phyloP scores from a whole-genome alignment of 202 grass and related monocot genomes.

The Brachypodium distachyon region DNA sequence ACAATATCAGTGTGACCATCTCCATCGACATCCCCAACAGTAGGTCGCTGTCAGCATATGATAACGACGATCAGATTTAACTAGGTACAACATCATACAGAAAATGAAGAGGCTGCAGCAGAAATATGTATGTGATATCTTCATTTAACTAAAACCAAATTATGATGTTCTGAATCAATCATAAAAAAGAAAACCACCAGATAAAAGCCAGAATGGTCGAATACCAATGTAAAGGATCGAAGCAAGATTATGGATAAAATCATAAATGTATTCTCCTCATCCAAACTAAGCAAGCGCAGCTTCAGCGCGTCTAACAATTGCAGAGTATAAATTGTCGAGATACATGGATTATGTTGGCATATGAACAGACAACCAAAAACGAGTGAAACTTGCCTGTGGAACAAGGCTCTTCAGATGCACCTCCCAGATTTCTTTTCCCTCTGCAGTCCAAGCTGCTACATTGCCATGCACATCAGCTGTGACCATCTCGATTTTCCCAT shows the following conservation, averaged over 20 bases:
- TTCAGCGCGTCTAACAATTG: neutral
- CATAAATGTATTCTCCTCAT: neutral
- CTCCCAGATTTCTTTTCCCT: constrained; percentile 93
- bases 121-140: neutral
- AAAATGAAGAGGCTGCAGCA: neutral
- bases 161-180: constrained; percentile 3
- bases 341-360: neutral
- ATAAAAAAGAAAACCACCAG: neutral
- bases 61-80: constrained; percentile 16
- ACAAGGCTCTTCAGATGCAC: constrained; percentile 91
- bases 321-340: constrained; percentile 9
- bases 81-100: neutral
- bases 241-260: neutral
- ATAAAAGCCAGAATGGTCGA: constrained; percentile 5
- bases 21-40: constrained; percentile 41
- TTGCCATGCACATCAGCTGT: constrained; percentile 88
- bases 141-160: neutral
- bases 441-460: constrained; percentile 88
- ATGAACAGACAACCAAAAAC: constrained; percentile 12
- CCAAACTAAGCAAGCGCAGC: constrained; percentile 24
- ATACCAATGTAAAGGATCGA: neutral
- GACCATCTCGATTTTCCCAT: constrained; percentile 92
- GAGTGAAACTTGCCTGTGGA: constrained; percentile 53
- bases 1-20: constrained; percentile 16
- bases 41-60: constrained; percentile 70